Base-by-base conservation (phyloP, 768 basidiomycete species). In the Zangia roseola region DNA sequence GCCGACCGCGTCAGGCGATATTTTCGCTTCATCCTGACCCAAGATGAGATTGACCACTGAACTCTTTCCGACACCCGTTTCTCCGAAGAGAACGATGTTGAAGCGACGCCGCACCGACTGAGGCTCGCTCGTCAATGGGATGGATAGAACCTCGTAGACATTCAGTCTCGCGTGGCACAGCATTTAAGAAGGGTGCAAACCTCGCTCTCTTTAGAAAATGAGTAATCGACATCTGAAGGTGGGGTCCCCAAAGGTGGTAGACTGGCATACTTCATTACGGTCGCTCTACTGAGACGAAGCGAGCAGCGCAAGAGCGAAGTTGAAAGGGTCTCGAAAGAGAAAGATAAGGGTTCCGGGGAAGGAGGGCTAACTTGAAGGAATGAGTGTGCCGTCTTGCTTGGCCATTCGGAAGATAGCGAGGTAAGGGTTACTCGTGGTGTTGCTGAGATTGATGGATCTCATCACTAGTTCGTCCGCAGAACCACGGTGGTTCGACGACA, bases 1-100 rank as follows among this genome's bases (percentile, higher is more conserved):
- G 21, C 66, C 65, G 7, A 50, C 49, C n/a, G 63, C 67, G 7
- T 58, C 50, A 20, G 61, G 65, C 16, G 71, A 72, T 2, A 58
- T 59, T 5, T 2, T 35, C 1, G 74, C 73, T 14, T 48, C 44
- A 6, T 56, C 60, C 14, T 5, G 48, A 21, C 64, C 65, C 16
- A 56, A 40, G 31, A 77, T 53, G 62, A 77, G 69, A 54, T 76
- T 77, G 48, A 75, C 54, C 13, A 77, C 52, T 1, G 72, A 73
- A 47, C 74, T 76, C 50, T 77, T 77, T 1, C 71, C 69, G 8
- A 55, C 56, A 5, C 67, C 65, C 38, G 56, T 52, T 52, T 68
- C 67, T 19, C 65, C 67, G 12, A 67, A 67, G 41, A 67, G 52
- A 8, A 67, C 60, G 0, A 67, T 40, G 26, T 64, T 68, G 35